Base-by-base conservation (phyloP, 805 yeast species). In the Metschnikowia vanudenii region DNA sequence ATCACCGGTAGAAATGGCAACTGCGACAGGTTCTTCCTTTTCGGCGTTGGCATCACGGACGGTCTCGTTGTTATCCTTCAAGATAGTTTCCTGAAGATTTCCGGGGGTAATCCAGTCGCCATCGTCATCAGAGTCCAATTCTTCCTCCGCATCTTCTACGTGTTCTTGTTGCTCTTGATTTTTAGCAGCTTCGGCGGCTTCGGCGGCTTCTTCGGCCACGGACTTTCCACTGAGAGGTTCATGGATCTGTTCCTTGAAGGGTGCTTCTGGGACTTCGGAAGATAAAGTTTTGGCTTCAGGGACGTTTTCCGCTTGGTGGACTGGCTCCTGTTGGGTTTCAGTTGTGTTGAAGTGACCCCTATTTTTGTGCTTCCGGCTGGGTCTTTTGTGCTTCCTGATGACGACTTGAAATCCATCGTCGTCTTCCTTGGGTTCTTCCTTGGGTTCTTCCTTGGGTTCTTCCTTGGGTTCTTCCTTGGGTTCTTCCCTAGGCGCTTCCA, bases 31-130 rank as follows among this genome's bases (percentile, higher is more conserved):
- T 14, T 69, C 67, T n/a, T 45, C 46, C 11, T 44, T 42, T 12
- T 68, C 58, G 19, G 19, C 19, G 2, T 12, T 16, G 17, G 67
- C 43, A 36, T 69, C 76, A 42, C 62, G 63, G 9, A 80, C 73
- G 47, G 78, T 76, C 58, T 84, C 89, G 34, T 85, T 57, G 74
- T 53, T 78, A 57, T 88, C 92, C 60, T 82, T 84, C 33, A 82
- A 63, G 61, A 88, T 75, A 43, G 80, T 81, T 56, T 85, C 88
- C 34, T 79, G 72, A 28, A 94, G 67, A 57, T 90, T 94, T 2
- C 87, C 96, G 3, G 94, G 85, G 0, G 96, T 88, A 56, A 94
- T 94, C 99, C 99, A 94, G 34, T 80, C 86, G 33, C 84, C 88
- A 45, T 81, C 90, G 51, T 87, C 96, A 34, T 88, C 90, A 17